phyloP scores from a whole-genome alignment of 2,329 filamentous ascomycete species.

The Scedosporium apiospermum region DNA sequence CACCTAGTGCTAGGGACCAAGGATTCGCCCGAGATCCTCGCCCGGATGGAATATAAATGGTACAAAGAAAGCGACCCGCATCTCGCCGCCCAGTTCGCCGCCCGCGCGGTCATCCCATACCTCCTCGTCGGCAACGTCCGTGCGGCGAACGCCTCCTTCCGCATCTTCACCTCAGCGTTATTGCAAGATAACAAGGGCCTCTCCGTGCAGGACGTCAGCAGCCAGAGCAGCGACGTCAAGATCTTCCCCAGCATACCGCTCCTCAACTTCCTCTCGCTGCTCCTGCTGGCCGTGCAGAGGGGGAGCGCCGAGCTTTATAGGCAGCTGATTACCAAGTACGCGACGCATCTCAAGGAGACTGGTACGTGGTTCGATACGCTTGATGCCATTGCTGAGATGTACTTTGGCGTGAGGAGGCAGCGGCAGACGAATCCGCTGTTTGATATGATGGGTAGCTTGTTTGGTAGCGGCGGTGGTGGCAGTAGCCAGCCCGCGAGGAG shows the following conservation, averaged over 20 bases:
- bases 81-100: constrained; percentile 76
- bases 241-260: constrained; percentile 89
- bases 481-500: constrained; percentile 17
- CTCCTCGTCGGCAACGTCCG: constrained; percentile 84
- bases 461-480: constrained; percentile 50
- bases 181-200: constrained; percentile 38
- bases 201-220: constrained; percentile 73
- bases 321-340: constrained; percentile 75
- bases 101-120: constrained; percentile 82
- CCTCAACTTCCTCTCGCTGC: constrained; percentile 82
- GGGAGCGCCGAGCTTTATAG: constrained; percentile 70
- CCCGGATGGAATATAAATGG: constrained; percentile 84
- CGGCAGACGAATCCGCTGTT: constrained; percentile 85
- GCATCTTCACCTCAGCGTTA: constrained; percentile 43
- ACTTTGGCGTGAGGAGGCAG: constrained; percentile 85
- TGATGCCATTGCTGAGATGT: constrained; percentile 87
- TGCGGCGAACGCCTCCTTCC: constrained; percentile 74
- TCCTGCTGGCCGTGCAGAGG: constrained; percentile 76
- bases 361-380: constrained; percentile 73
- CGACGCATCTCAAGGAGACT: constrained; percentile 64
- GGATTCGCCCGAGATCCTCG: constrained; percentile 73
- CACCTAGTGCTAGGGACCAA: constrained; percentile 84
- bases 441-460: constrained; percentile 96
- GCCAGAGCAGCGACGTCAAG: constrained; percentile 60
- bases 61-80: constrained; percentile 84